Evolutionary conservation across 768 basidiomycete genomes (phyloP), one percentile per base, ranked within the genome.

Genomic region (Sporobolomyces pararoseus): DNA sequence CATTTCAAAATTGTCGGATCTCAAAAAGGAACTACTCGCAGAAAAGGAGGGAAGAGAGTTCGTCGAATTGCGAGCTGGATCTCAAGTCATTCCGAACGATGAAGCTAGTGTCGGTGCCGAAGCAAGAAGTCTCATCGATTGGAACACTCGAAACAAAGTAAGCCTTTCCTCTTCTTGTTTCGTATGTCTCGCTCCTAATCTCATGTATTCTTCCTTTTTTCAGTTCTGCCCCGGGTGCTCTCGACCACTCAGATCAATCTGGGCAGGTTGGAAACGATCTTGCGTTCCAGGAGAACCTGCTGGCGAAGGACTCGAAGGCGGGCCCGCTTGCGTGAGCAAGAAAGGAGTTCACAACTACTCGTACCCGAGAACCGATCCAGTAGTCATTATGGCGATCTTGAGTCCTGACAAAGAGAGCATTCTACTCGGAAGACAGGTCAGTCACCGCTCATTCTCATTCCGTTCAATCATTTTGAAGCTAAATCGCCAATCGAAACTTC

Each of bases 221-320:
- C 50, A 51, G 70, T 93, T 90, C 78, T 98, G 95, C 77, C 84
- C 94, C 0, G 87, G 85, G 0, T 98, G 95, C 78, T 92, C 93
- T 5, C 85, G 87, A 0, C 84, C 84, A 3, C 85, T 87, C 0
- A 89, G 90, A 76, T 89, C 91, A 0, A 82, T 90, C 74, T 97
- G 95, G 95, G 92, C 86, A 5, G 95, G 95, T 0, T 99, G 93
- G 94, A 99, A 99, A 80, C 80, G 93, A 2, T 84, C 85, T 6
- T 99, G 95, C 79, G 81, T 84, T 9, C 84, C 89, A 0, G 73
- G 71, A 61, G 58, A 63, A 17, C 49, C 68, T 5, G 61, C 25
- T 23, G 32, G 35, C 23, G 51, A 21, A 32, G 25, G 42, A 5
- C 21, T 55, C 59, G 70, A 66, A 21, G 70, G 54, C 9, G 42